phyloP scores from a whole-genome alignment of 352 stramenopile species.

The Phytophthora hybrid region DNA sequence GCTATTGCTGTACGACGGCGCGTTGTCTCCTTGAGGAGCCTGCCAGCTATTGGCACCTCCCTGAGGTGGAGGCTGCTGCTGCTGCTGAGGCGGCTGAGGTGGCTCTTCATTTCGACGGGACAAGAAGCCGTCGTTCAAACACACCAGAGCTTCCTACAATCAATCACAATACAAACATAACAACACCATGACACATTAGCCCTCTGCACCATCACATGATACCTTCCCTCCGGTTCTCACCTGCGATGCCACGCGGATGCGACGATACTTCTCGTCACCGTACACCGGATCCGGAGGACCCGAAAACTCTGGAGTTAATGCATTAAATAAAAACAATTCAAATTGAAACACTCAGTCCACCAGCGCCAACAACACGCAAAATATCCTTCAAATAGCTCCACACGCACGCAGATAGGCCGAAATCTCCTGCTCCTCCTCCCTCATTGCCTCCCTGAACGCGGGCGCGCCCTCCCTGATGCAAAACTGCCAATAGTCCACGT shows the following conservation, averaged over 20 bases:
- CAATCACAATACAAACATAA: not conserved
- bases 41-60: slow-evolving; percentile 34
- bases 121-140: slow-evolving; percentile 75
- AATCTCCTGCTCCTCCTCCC: slow-evolving; percentile 78
- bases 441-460: slow-evolving; percentile 66
- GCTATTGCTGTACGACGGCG: slow-evolving; percentile 28
- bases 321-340: not conserved
- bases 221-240: slow-evolving; percentile 24
- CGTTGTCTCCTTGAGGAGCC: slow-evolving; percentile 27
- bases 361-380: not conserved
- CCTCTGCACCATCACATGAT: slow-evolving; percentile 17
- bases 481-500: slow-evolving; percentile 65
- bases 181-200: slow-evolving; percentile 28
- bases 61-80: slow-evolving; percentile 29
- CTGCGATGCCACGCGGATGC: slow-evolving; percentile 83
- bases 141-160: slow-evolving; percentile 76
- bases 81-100: slow-evolving; percentile 33
- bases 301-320: slow-evolving; percentile 67
- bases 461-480: slow-evolving; percentile 78
- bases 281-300: slow-evolving; percentile 78
- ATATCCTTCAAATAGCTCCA: not conserved
- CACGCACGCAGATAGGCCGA: slow-evolving; percentile 75
- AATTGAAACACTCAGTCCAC: not conserved
- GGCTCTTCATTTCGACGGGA: slow-evolving; percentile 57
- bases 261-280: slow-evolving; percentile 85